Conservation (phyloP, 352 stramenopile genomes). For the Pythium diclinum region DNA sequence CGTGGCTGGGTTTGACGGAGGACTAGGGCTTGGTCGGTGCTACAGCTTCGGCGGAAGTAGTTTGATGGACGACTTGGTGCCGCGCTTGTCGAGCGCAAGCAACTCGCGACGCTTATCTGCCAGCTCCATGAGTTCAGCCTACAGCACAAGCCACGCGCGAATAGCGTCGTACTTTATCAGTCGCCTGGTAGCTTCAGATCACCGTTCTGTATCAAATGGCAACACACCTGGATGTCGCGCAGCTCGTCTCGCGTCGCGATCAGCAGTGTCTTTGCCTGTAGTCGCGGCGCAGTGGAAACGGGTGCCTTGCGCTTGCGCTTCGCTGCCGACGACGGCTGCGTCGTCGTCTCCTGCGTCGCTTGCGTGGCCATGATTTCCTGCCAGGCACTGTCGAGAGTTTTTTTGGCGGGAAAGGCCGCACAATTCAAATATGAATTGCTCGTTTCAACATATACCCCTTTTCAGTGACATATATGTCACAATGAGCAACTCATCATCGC, state of each 20-base stretch:
- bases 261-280: constrained; percentile 40
- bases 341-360: constrained; percentile 16
- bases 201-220: too few relatives aligned
- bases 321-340: constrained; percentile 5
- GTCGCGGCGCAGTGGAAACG: constrained; percentile 32
- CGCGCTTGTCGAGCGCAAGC: constrained; percentile 29
- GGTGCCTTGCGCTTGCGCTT: constrained; percentile 34
- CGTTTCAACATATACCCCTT: neutral
- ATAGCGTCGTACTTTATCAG: too few relatives aligned
- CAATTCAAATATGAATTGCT: constrained; percentile 7
- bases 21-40: neutral
- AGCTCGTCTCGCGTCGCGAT: constrained; percentile 46
- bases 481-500: neutral
- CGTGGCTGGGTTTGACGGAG: too few relatives aligned
- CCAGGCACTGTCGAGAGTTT: neutral
- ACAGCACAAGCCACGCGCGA: neutral
- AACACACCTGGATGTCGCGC: constrained; percentile 39
- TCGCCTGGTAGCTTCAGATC: too few relatives aligned
- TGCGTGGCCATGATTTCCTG: neutral
- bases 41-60: constrained; percentile 31
- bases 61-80: constrained; percentile 29
- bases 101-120: constrained; percentile 33
- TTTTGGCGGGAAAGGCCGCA: constrained; percentile 20
- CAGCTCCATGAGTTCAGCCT: constrained; percentile 38
- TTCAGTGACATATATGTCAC: constrained; percentile 18